Percentiles rank a stretch among this genome's conserved stretches.
Conservation (phyloP, 805 yeast species). For the Metschnikowia hibisci region DNA sequence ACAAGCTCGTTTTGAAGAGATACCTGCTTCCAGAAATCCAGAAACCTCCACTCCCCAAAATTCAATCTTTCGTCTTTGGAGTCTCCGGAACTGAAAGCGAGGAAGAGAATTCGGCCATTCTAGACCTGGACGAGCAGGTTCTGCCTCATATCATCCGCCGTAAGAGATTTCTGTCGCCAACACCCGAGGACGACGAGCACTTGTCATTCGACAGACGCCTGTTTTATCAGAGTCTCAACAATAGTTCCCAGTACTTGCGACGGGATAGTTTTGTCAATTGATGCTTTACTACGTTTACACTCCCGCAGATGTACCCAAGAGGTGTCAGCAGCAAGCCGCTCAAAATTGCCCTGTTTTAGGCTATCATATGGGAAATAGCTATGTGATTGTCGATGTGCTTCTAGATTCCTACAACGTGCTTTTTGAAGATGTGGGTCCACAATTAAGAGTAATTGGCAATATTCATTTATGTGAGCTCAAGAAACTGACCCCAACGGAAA, state of each 20-base stretch:
- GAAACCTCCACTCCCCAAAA: not conserved
- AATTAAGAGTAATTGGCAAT: conserved; percentile 6
- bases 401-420: not conserved
- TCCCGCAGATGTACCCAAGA: conserved; percentile 28
- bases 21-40: conserved; percentile 1
- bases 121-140: conserved; percentile 1
- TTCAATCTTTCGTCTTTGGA: not conserved
- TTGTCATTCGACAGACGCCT: conserved; percentile 16
- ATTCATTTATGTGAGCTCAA: not conserved
- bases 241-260: conserved; percentile 40
- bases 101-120: not conserved
- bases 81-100: not conserved
- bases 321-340: conserved; percentile 2
- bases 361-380: conserved; percentile 21
- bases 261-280: conserved; percentile 35
- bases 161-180: conserved; percentile 5
- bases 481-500: not conserved
- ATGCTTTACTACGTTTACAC: conserved; percentile 31
- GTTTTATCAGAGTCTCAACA: conserved; percentile 32
- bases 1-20: not conserved
- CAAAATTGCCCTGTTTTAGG: conserved; percentile 21
- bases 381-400: conserved; percentile 19
- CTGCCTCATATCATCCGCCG: not conserved
- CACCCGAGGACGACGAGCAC: conserved; percentile 12
- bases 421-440: conserved; percentile 2